Evolutionary conservation across 202 grass and related monocot species (phyloP).

Genomic region (Cymbopogon flexuosus): DNA sequence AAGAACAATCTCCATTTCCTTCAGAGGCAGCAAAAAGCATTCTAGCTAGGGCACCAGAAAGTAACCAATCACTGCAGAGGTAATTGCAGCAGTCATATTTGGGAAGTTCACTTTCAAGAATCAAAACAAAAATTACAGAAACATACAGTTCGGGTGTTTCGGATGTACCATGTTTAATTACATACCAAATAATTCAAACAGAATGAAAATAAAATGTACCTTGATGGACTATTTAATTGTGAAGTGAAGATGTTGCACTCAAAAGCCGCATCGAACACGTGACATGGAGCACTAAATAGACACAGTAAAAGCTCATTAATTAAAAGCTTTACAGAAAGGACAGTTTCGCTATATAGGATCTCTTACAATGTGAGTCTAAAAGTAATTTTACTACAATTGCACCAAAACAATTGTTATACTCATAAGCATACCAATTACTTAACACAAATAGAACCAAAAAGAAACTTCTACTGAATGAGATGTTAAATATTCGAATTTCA

Average conservation of each 20-base stretch:
- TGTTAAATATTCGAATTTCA: neutral
- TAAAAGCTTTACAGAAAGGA: slow-evolving; percentile 5
- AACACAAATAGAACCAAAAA: neutral
- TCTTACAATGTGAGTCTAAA: neutral
- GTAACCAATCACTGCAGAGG: slow-evolving; percentile 66
- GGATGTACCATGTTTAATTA: neutral
- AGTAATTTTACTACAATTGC: neutral
- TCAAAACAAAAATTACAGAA: neutral
- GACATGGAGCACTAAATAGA: slow-evolving; percentile 58
- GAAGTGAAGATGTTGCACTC: slow-evolving; percentile 62
- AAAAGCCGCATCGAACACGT: slow-evolving; percentile 52
- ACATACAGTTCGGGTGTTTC: neutral
- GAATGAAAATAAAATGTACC: slow-evolving; percentile 34
- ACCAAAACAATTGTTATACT: neutral
- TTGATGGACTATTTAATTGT: slow-evolving; percentile 50
- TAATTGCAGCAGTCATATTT: slow-evolving; percentile 4
- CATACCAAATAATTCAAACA: neutral
- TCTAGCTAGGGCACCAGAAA: slow-evolving; percentile 61
- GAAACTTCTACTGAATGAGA: neutral
- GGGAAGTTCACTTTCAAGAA: slow-evolving; percentile 6
- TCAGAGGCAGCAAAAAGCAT: slow-evolving; percentile 63
- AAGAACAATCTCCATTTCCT: slow-evolving; percentile 57
- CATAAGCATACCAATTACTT: neutral
- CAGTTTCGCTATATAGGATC: neutral
- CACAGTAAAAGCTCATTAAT: slow-evolving; percentile 15